Conservation (phyloP, 1,284 basidiomycete species). For the Malassezia sympodialis region DNA sequence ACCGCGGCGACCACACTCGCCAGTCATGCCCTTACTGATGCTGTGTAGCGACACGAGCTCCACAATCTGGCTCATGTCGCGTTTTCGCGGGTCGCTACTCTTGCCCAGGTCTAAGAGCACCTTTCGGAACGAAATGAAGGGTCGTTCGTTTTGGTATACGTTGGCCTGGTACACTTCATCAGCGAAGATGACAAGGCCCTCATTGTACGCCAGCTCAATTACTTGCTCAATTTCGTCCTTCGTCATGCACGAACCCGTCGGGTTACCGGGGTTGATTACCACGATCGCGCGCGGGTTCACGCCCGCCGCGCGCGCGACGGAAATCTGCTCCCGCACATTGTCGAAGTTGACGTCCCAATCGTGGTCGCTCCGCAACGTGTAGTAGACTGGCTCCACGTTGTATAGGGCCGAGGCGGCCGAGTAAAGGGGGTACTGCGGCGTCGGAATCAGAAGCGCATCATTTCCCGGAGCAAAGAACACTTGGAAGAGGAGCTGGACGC, state of each 20-base stretch:
- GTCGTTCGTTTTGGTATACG: slow-evolving; percentile 38
- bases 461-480: slow-evolving; percentile 60
- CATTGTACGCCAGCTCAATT: slow-evolving; percentile 36
- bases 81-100: slow-evolving; percentile 21
- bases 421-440: slow-evolving; percentile 95
- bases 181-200: slow-evolving; percentile 39
- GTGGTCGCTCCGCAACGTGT: slow-evolving; percentile 71
- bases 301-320: slow-evolving; percentile 60
- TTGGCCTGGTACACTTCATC: slow-evolving; percentile 47
- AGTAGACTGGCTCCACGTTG: slow-evolving; percentile 70
- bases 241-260: slow-evolving; percentile 38
- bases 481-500: slow-evolving; percentile 76
- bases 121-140: slow-evolving; percentile 45
- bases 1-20: slow-evolving; percentile 44
- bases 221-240: slow-evolving; percentile 37
- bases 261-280: slow-evolving; percentile 47
- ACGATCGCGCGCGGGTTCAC: slow-evolving; percentile 38
- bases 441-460: slow-evolving; percentile 80
- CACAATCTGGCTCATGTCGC: slow-evolving; percentile 29
- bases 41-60: slow-evolving; percentile 45
- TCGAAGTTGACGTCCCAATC: slow-evolving; percentile 75
- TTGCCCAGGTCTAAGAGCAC: slow-evolving; percentile 36
- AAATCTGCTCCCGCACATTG: slow-evolving; percentile 62
- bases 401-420: slow-evolving; percentile 83
- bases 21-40: slow-evolving; percentile 43